phyloP scores from a whole-genome alignment of 371 early-diverging fungal species.

The Nosema muscidifuracis region DNA sequence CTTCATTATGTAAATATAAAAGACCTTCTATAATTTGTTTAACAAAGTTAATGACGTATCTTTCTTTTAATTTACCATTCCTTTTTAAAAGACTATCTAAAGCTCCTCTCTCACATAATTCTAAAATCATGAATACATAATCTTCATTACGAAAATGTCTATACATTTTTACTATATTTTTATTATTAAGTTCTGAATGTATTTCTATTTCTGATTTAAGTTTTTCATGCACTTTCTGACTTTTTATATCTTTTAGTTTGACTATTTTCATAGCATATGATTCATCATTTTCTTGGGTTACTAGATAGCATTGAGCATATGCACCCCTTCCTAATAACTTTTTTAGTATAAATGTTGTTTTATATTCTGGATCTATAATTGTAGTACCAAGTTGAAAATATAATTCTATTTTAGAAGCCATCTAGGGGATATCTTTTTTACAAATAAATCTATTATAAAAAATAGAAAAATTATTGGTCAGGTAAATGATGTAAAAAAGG shows the following conservation, averaged over 20 bases:
- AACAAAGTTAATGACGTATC: constrained; percentile 77
- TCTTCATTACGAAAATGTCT: constrained; percentile 75
- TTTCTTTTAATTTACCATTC: constrained; percentile 73
- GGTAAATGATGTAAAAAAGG: too few species aligned
- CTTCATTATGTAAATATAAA: constrained; percentile 72
- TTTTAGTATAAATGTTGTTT: constrained; percentile 47
- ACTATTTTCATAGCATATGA: constrained; percentile 73
- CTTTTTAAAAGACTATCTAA: constrained; percentile 72
- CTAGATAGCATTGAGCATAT: constrained; percentile 76
- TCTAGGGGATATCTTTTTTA: constrained; percentile 13
- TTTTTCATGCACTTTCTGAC: constrained; percentile 50
- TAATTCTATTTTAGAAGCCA: constrained; percentile 26
- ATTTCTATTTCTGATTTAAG: constrained; percentile 76
- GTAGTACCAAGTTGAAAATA: constrained; percentile 44
- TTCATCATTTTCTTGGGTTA: constrained; percentile 61
- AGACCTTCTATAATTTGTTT: constrained; percentile 74
- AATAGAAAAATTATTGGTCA: too few species aligned
- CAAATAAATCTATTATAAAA: too few species aligned
- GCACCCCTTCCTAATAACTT: constrained; percentile 69
- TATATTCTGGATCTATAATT: constrained; percentile 46
- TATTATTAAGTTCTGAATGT: constrained; percentile 71
- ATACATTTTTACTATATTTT: constrained; percentile 74
- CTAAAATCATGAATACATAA: constrained; percentile 82
- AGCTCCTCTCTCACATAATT: constrained; percentile 85
- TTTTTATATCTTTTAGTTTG: constrained; percentile 49